Conservation (phyloP, 2,329 filamentous ascomycete species). For the Fusarium secorum region DNA sequence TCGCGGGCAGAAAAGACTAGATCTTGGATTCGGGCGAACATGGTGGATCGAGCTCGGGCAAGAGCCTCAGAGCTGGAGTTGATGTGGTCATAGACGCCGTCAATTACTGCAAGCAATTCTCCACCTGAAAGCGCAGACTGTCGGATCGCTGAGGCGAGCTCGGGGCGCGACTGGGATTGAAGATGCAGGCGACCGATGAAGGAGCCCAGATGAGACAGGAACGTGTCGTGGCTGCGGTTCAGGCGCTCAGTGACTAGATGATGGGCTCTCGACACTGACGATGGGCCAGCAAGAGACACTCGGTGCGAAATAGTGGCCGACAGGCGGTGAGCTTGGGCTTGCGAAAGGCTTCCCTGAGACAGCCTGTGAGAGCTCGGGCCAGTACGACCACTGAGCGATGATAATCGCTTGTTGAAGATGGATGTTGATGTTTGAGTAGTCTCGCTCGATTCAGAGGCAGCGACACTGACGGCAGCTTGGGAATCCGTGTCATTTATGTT, state of each 20-base stretch:
- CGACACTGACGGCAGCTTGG: slow-evolving; percentile 47
- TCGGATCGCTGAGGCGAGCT: slow-evolving; percentile 82
- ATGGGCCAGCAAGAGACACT: slow-evolving; percentile 76
- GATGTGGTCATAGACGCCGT: slow-evolving; percentile 83
- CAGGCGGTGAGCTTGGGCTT: slow-evolving; percentile 54
- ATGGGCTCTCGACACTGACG: slow-evolving; percentile 67
- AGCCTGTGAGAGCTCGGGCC: slow-evolving; percentile 45
- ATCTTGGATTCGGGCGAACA: slow-evolving; percentile 82
- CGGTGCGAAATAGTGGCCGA: slow-evolving; percentile 73
- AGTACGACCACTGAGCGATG: slow-evolving; percentile 51
- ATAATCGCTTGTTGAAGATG: slow-evolving; percentile 56
- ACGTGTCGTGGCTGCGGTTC: slow-evolving; percentile 81
- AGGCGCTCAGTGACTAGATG: slow-evolving; percentile 86
- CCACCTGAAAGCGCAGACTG: slow-evolving; percentile 85
- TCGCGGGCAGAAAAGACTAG: slow-evolving; percentile 83
- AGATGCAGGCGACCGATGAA: slow-evolving; percentile 91
- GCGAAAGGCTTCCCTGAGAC: slow-evolving; percentile 49
- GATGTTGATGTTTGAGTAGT: slow-evolving; percentile 47
- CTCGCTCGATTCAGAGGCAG: slow-evolving; percentile 49
- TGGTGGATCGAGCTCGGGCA: slow-evolving; percentile 72
- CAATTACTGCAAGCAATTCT: slow-evolving; percentile 79
- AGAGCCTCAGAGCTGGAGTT: slow-evolving; percentile 71
- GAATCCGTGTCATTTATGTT: slow-evolving; percentile 54
- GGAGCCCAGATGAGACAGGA: slow-evolving; percentile 88
- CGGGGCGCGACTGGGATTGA: slow-evolving; percentile 87